These are phyloP conservation scores for Leccinum aurantiacum DNA, from an alignment of 768 basidiomycete species.

Conservation along the genomic window DNA sequence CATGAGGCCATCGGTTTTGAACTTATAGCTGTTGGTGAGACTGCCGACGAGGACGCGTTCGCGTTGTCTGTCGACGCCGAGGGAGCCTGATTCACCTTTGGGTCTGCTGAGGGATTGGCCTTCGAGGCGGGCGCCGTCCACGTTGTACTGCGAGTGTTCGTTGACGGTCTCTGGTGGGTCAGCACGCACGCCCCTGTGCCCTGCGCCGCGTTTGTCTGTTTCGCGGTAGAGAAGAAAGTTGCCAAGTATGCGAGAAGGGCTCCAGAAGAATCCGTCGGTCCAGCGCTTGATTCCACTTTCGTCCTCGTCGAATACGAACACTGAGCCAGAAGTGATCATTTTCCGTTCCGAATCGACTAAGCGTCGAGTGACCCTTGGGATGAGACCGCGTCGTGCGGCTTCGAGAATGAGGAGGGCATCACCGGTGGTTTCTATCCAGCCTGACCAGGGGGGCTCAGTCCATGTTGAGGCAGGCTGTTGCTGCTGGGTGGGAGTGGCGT, in stretches of 20 bases:
- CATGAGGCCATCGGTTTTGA: slow-evolving; percentile 91
- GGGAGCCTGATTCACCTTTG: slow-evolving; percentile 48
- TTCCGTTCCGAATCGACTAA: slow-evolving; percentile 90
- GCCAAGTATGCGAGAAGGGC: slow-evolving; percentile 86
- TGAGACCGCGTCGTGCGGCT: slow-evolving; percentile 84
- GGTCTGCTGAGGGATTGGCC: slow-evolving; percentile 62
- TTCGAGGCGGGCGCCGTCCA: slow-evolving; percentile 30
- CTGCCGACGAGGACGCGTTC: slow-evolving; percentile 87
- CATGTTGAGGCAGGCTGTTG: slow-evolving; percentile 48
- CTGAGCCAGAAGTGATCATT: slow-evolving; percentile 90
- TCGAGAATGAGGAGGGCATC: slow-evolving; percentile 97
- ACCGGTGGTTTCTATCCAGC: slow-evolving; percentile 93
- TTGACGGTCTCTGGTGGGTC: slow-evolving; percentile 41
- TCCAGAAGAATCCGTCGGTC: slow-evolving; percentile 98
- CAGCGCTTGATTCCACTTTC: slow-evolving; percentile 97
- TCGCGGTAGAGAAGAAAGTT: slow-evolving; percentile 96
- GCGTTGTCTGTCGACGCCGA: slow-evolving; percentile 63
- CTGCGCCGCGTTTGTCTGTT: slow-evolving; percentile 78
- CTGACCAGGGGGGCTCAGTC: slow-evolving; percentile 89
- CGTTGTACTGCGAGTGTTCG: slow-evolving; percentile 40
- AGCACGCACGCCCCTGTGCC: slow-evolving; percentile 53
- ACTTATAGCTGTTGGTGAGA: slow-evolving; percentile 90
- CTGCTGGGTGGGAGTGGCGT: slow-evolving; percentile 13
- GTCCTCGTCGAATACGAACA: slow-evolving; percentile 97
- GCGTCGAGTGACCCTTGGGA: slow-evolving; percentile 88